Evolutionary conservation across 176 grass and related monocot species (phyloP), one percentile per base, ranked within the genome.

Genomic region (Phragmites australis): DNA sequence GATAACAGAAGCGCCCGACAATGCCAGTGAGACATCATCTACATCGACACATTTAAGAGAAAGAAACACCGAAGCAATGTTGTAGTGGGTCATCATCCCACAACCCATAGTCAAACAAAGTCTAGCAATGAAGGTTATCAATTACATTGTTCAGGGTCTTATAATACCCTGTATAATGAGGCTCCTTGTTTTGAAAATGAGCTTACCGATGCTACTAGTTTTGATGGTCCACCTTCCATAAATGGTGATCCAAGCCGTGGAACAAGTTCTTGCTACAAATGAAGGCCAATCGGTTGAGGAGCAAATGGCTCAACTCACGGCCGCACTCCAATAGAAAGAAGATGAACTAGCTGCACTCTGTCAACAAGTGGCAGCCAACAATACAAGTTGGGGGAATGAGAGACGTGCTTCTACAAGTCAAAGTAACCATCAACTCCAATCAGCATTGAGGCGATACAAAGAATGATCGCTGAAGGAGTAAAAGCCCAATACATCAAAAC

Each of bases 1-100:
- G 5, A 8, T 48, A 0, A 61, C 2, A 0, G 2, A 61, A 29
- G 8, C 2, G 1, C 1, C 8, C 0, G 10, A 11, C 0, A 46
- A 1, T 4, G 21, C 17, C 0, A 61, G 55, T 4, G 55, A 61
- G 11, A 6, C 55, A 13, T 76, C 74, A 9, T 76, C 73, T 0
- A 23, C 26, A 4, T 75, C 51, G 0, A 0, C 12, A 2, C 72
- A 75, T 8, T 59, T 75, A 75, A 65, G 19, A 65, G 34, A 41
- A 65, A 65, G 34, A 39, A 65, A 16, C 62, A 16, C 9, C 8
- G 34, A 22, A 66, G 21, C 17, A 22, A 29, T 52, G 8, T 29
- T 43, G 1, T 1, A 6, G 1, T 42, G 4, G 39, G 53, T 5
- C 37, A 59, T 29, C 53, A 4, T 6, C 72, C 37, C 0, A 8